A percentile compares a stretch with the other conserved stretches of the same genome.
Conservation (phyloP, 306 rosid genomes). For the Castanea sativa region DNA sequence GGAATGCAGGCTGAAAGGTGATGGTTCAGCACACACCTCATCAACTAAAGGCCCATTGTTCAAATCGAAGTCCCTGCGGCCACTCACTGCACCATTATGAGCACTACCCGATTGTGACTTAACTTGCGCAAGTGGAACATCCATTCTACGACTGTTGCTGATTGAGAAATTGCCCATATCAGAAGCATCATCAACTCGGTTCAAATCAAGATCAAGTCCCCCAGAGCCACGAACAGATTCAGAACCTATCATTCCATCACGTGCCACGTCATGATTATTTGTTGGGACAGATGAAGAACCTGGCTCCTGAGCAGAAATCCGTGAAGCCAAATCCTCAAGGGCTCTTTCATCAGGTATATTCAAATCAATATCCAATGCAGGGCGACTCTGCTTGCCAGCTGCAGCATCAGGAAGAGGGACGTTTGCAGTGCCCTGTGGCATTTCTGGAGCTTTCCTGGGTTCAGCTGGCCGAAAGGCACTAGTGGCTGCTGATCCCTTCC, state of each 20-base stretch:
- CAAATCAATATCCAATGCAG: constrained; percentile 82
- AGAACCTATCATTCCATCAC: background rate
- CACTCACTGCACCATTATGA: constrained; percentile 56
- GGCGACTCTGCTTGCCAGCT: constrained; percentile 52
- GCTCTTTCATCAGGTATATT: constrained; percentile 71
- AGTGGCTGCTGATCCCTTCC: constrained; percentile 98
- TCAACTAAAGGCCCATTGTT: constrained; percentile 92
- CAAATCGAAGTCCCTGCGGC: constrained; percentile 79
- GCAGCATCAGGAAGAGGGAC: constrained; percentile 36
- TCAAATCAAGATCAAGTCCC: constrained; percentile 90
- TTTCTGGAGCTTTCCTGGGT: constrained; percentile 68
- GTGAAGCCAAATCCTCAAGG: constrained; percentile 60
- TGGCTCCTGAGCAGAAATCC: constrained; percentile 26
- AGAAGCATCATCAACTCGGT: constrained; percentile 67
- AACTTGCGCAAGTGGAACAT: constrained; percentile 46
- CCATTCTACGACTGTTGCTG: constrained; percentile 42
- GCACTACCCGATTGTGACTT: constrained; percentile 63
- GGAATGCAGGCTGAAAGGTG: constrained; percentile 50
- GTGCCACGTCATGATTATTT: background rate
- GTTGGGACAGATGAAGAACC: constrained; percentile 35
- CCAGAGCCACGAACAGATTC: constrained; percentile 48
- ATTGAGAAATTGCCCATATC: constrained; percentile 47
- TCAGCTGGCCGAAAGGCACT: constrained; percentile 98
- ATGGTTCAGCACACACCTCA: constrained; percentile 56
- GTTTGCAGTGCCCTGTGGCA: constrained; percentile 33